These are phyloP conservation scores for Starmera amethionina DNA, from an alignment of 805 yeast species.

Conservation along the genomic window DNA sequence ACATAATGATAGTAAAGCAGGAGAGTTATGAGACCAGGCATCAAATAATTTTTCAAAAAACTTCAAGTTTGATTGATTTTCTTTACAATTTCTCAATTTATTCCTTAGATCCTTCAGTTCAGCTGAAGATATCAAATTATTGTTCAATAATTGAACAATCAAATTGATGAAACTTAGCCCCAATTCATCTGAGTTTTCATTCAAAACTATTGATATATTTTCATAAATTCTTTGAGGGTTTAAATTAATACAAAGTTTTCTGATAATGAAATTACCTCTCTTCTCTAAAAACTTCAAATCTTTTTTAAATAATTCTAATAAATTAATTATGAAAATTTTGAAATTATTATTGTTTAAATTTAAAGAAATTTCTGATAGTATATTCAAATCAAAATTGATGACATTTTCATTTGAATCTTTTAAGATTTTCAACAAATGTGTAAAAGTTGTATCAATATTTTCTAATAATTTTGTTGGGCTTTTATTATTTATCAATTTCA, in stretches of 20 bases:
- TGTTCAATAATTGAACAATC: conserved; percentile 81
- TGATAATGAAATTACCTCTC: conserved; percentile 73
- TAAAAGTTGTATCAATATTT: conserved; percentile 55
- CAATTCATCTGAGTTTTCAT: conserved; percentile 26
- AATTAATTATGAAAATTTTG: conserved; percentile 60
- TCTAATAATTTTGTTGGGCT: conserved; percentile 49
- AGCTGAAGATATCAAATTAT: conserved; percentile 75
- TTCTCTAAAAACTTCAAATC: conserved; percentile 59
- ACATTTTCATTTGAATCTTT: conserved; percentile 69
- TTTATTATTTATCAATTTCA: conserved; percentile 67
- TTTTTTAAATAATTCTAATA: conserved; percentile 57
- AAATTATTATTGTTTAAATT: conserved; percentile 71
- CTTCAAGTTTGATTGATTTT: conserved; percentile 50
- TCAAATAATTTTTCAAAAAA: conserved; percentile 71
- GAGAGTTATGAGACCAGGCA: conserved; percentile 88
- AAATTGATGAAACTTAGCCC: conserved; percentile 66
- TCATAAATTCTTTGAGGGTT: conserved; percentile 78
- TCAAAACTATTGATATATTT: conserved; percentile 68
- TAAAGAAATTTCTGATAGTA: conserved; percentile 62
- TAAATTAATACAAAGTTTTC: conserved; percentile 73
- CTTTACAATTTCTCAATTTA: conserved; percentile 48
- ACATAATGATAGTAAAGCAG: conserved; percentile 80
- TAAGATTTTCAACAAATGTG: conserved; percentile 66
- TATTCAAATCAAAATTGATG: conserved; percentile 59
- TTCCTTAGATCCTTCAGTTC: conserved; percentile 66